Evolutionary conservation across 2,329 filamentous ascomycete genomes (phyloP), one percentile per base, ranked within the genome.

Genomic region (Pseudogymnoascus pannorum): DNA sequence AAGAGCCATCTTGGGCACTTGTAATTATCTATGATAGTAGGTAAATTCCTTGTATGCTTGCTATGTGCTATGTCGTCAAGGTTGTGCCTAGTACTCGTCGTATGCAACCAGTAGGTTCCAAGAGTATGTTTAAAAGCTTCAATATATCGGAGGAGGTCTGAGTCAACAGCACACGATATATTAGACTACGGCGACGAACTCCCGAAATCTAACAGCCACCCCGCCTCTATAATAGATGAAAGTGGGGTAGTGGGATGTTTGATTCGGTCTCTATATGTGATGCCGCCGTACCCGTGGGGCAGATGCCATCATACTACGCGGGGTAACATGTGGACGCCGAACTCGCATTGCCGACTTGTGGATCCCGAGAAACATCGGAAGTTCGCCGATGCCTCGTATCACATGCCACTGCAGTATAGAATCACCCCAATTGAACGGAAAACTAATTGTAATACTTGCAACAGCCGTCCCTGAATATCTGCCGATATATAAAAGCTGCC

Each of bases 1-100:
- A 12, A 72, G 44, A 64, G 71, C 70, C 70, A 72, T 72, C 40
- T 60, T 65, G 42, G 36, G 16, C 36, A 20, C 16, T 40, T 20
- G 8, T 20, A 20, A 16, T 20, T 40, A 16, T 40, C 16, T 40
- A n/a, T 35, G 12, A 20, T 20, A 40, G 16, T 40, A 35, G 33
- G 8, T 40, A 5, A 1, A 3, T 18, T 40, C 36, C 11, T 11
- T 18, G 36, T 40, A 20, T 40, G 16, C 8, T 11, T 5, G 36
- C 5, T 20, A 16, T n/a, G n/a, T n/a, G n/a, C n/a, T n/a, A 18
- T 9, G 36, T 3, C 5, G 36, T 40, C 36, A 18, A 8, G 16
- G 18, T 40, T 40, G 16, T 16, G 36, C 36, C 36, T 9, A 9
- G 16, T 20, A n/a, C n/a, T 40, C 36, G 36, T 40, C 3, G 16